These are phyloP conservation scores for Penicillium sp. DNA, from an alignment of 2,329 filamentous ascomycete genomes.

Conservation along the genomic window DNA sequence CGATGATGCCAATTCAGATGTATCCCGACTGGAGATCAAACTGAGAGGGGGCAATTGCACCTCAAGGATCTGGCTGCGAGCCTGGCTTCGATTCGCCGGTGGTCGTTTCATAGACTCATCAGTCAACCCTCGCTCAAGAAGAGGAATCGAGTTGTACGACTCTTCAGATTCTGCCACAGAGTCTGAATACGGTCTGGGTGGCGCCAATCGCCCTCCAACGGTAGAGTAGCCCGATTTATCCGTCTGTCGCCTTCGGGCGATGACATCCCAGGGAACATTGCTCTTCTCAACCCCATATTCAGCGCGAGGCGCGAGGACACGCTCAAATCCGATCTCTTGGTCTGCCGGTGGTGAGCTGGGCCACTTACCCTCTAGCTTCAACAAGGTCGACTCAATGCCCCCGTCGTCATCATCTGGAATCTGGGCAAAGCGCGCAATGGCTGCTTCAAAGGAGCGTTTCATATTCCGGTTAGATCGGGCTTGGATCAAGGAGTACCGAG, in stretches of 20 bases:
- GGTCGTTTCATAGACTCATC: conserved; percentile 54
- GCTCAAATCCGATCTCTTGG: conserved; percentile 7
- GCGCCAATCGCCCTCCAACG: conserved; percentile 26
- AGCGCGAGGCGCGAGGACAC: neutral
- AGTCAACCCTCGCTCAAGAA: conserved; percentile 66
- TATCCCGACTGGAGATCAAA: conserved; percentile 27
- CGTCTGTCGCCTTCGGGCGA: conserved; percentile 25
- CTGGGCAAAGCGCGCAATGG: conserved; percentile 81
- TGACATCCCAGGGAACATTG: conserved; percentile 14
- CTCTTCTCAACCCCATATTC: neutral
- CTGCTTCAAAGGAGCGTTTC: conserved; percentile 77
- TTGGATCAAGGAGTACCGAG: conserved; percentile 44
- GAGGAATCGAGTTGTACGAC: conserved; percentile 74
- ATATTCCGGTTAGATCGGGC: conserved; percentile 59
- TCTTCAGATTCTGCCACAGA: conserved; percentile 63
- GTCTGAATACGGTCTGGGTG: conserved; percentile 39
- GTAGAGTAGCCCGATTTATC: conserved; percentile 28
- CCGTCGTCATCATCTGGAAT: conserved; percentile 88
- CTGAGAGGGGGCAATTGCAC: conserved; percentile 27
- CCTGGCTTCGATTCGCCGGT: conserved; percentile 9
- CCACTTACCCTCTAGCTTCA: conserved; percentile 89
- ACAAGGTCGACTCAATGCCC: conserved; percentile 85
- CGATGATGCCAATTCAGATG: conserved; percentile 39
- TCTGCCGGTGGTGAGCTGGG: conserved; percentile 43
- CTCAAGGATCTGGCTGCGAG: conserved; percentile 16